Evolutionary conservation across 176 grass and related monocot genomes (phyloP).

Genomic region (Hsuehochloa calcarea): DNA sequence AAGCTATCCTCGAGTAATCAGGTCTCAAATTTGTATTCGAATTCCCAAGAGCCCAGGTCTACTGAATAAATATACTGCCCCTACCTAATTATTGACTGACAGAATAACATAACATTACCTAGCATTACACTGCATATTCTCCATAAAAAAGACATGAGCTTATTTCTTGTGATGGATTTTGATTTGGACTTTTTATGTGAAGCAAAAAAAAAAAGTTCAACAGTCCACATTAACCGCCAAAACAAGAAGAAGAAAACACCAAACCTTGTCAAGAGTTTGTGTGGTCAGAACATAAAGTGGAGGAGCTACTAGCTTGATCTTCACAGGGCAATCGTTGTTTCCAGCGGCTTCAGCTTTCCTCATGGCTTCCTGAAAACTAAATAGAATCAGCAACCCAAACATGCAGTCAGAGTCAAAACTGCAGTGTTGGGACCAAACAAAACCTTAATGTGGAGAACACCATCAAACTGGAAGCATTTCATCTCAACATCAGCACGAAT

Average conservation of each 20-base stretch:
- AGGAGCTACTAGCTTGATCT: conserved; percentile 57
- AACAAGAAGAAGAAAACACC: conserved; percentile 20
- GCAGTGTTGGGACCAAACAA: not conserved
- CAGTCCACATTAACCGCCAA: not conserved
- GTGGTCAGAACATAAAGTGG: conserved; percentile 62
- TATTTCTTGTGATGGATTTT: not conserved
- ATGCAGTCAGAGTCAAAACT: not conserved
- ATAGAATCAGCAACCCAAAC: not conserved
- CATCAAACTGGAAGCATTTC: conserved; percentile 66
- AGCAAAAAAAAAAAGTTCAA: not conserved
- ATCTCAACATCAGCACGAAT: conserved; percentile 65
- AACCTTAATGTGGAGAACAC: conserved; percentile 72
- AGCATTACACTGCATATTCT: not conserved
- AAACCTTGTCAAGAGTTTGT: conserved; percentile 75
- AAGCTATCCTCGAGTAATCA: not conserved
- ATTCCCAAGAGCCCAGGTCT: not conserved
- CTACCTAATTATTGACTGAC: not conserved
- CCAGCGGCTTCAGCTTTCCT: not conserved
- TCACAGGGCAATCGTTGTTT: conserved; percentile 51
- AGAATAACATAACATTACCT: not conserved
- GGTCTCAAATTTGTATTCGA: not conserved
- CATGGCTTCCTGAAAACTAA: not conserved
- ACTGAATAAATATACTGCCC: not conserved
- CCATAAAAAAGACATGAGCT: not conserved
- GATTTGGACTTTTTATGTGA: not conserved